Conservation (phyloP, 148 eudicot species). For the Limonium bicolor region DNA sequence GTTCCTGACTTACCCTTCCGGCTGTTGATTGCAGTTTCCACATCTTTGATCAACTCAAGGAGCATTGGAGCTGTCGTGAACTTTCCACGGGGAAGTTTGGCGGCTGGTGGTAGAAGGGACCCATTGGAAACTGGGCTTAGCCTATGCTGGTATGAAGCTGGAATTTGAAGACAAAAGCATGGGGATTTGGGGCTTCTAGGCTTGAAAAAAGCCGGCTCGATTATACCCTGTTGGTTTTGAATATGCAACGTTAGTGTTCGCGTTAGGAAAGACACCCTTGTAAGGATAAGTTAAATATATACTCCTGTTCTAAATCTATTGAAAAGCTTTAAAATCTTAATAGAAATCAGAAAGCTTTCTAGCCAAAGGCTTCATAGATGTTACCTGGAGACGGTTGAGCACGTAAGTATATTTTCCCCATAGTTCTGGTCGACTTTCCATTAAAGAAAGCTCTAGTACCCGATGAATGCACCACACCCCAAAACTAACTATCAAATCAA, state of each 20-base stretch:
- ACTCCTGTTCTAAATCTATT: too few relatives aligned
- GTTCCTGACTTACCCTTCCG: constrained; percentile 90
- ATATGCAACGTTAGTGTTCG: too few relatives aligned
- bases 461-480: constrained; percentile 97
- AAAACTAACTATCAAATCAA: constrained; percentile 65
- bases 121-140: constrained; percentile 41
- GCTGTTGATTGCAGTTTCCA: constrained; percentile 66
- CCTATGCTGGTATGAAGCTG: constrained; percentile 35
- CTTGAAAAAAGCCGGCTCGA: constrained; percentile 72
- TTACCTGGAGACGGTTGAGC: constrained; percentile 96
- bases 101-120: constrained; percentile 54
- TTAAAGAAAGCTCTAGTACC: constrained; percentile 73
- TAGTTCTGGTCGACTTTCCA: constrained; percentile 98
- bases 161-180: constrained; percentile 86
- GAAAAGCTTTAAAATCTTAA: too few relatives aligned
- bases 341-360: not conserved
- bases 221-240: constrained; percentile 66
- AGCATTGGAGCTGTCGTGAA: constrained; percentile 54
- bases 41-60: constrained; percentile 70
- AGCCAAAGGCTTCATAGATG: too few relatives aligned
- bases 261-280: too few relatives aligned
- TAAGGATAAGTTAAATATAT: too few relatives aligned
- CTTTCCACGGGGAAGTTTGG: constrained; percentile 51
- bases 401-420: constrained; percentile 98
- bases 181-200: constrained; percentile 48